Evolutionary conservation across 257 asterid genomes (phyloP), one percentile per base, ranked within the genome.

Genomic region (Avicennia marina): DNA sequence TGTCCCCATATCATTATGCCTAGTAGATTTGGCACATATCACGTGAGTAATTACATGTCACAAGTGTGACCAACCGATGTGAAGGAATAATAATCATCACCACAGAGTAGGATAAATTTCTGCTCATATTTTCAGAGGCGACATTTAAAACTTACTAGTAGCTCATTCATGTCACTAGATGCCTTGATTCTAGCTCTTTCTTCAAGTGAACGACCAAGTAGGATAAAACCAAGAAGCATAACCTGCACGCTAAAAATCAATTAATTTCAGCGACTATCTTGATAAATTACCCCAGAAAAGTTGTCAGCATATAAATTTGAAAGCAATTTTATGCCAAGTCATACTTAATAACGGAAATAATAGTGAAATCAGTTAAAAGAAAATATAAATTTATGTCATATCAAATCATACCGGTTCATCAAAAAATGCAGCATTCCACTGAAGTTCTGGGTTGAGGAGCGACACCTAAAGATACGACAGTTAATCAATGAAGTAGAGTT

Each of bases 151-250:
- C 89, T 79, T 73, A 90, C 98, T 70, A 90, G 67, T 64, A 90
- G 77, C 79, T 90, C 96, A 65, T 90, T 90, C 98, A 90, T 85
- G 83, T 90, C 96, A 79, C 98, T 87, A 55, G 96, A 90, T 63
- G 95, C 98, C 69, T 77, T 81, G 64, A 90, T 76, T 71, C 98
- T 81, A 52, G 96, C 98, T 73, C 94, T 85, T 79, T 90, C 98
- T 81, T 87, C 98, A 44, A 90, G 81, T 19, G 98, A 83, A 69
- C 98, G 96, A 39, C 98, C 96, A 45, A 90, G 77, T 48, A 90
- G 81, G 42, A 87, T 94, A 74, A 90, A 90, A 67, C 98, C 96
- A 75, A 90, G 98, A 90, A 90, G 98, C 98, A 90, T 90, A 81
- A 90, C 98, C 98, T 90, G 98, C 84, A 64, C 74, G 71, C 94